A percentile compares a stretch with the other conserved stretches of the same genome.
phyloP scores from a whole-genome alignment of 371 early-diverging fungal species.

The Apophysomyces variabilis region DNA sequence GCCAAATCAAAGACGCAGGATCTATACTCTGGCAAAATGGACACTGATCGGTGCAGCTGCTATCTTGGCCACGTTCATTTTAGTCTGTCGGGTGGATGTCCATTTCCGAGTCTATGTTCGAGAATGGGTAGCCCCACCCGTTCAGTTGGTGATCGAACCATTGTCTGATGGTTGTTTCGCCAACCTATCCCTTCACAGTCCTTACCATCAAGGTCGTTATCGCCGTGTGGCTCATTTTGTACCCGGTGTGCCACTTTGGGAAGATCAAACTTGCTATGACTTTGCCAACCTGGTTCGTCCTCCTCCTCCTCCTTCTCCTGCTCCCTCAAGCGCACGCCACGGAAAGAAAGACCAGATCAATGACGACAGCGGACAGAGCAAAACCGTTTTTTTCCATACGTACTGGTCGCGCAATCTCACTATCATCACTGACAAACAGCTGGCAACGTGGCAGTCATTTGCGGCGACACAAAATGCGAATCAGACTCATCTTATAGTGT shows the following conservation, averaged over 20 bases:
- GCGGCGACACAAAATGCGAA: conserved; percentile 46
- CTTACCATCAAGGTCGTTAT: conserved; percentile 27
- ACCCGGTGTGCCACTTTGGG: conserved; percentile 49
- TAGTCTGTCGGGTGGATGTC: conserved; percentile 43
- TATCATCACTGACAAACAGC: conserved; percentile 36
- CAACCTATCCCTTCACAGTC: conserved; percentile 1
- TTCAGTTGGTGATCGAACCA: conserved; percentile 33
- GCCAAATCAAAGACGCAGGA: too few relatives aligned
- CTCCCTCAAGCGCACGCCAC: too few relatives aligned
- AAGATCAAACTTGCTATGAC: conserved; percentile 55
- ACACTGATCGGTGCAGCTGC: too few relatives aligned
- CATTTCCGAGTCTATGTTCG: conserved; percentile 52
- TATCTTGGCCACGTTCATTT: conserved; percentile 27
- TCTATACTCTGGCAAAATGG: too few relatives aligned
- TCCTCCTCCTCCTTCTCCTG: neutral
- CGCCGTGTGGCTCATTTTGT: conserved; percentile 36
- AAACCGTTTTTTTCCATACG: conserved; percentile 39
- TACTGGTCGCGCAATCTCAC: conserved; percentile 6
- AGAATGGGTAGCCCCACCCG: conserved; percentile 41
- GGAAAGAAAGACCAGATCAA: neutral
- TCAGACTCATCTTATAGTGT: conserved; percentile 40
- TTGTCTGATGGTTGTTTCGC: conserved; percentile 16
- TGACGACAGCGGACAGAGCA: conserved; percentile 7
- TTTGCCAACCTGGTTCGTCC: conserved; percentile 40
- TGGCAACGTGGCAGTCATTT: conserved; percentile 49